phyloP scores from a whole-genome alignment of 441 rosid species.

The Corymbia citriodora region DNA sequence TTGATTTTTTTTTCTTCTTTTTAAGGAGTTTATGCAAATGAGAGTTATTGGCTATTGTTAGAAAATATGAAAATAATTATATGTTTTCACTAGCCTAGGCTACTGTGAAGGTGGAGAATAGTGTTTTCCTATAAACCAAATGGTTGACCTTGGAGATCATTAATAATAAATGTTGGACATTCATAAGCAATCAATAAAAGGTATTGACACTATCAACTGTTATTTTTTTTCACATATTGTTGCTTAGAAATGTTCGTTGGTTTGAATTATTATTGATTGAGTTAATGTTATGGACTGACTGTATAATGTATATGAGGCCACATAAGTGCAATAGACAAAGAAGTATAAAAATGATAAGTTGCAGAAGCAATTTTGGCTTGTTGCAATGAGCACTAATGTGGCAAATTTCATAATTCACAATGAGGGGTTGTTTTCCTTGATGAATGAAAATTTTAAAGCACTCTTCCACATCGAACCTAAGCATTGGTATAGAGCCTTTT shows the following conservation, averaged over 20 bases:
- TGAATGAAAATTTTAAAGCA: too few species aligned
- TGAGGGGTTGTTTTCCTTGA: background rate
- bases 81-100: background rate
- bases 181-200: background rate
- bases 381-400: background rate
- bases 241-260: background rate
- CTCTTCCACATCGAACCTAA: too few species aligned
- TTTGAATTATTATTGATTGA: background rate
- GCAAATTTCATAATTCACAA: background rate
- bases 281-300: background rate
- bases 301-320: background rate
- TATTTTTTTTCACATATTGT: background rate
- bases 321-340: background rate
- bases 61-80: background rate
- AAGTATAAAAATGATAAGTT: background rate
- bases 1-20: rapidly evolving
- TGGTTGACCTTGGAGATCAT: background rate
- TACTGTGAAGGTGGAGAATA: background rate
- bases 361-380: background rate
- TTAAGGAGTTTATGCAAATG: background rate
- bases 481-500: too few species aligned
- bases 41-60: background rate
- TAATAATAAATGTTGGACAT: background rate
- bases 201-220: background rate
- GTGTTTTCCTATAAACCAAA: background rate